Conservation (phyloP, 1,139 yeast genomes). For the Saccharomyces hybrid region DNA sequence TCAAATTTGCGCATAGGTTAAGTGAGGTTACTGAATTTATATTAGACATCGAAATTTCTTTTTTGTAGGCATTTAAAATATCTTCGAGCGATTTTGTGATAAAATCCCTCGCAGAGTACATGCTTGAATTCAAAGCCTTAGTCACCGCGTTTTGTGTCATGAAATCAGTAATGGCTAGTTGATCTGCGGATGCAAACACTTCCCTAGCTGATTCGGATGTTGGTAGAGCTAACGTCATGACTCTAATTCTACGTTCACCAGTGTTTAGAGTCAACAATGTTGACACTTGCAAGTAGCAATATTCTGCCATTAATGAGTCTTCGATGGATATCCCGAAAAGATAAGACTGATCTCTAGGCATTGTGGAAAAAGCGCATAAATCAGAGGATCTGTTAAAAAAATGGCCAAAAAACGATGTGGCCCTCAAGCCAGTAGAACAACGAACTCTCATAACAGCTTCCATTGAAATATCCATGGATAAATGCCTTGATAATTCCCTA, state of each 20-base stretch:
- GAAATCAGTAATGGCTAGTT: conserved; percentile 75
- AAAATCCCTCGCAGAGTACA: conserved; percentile 75
- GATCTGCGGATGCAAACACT: conserved; percentile 93
- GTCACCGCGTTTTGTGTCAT: conserved; percentile 83
- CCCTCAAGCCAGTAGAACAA: conserved; percentile 83
- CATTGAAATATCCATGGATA: conserved; percentile 81
- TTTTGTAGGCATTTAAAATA: conserved; percentile 70
- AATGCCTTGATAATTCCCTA: conserved; percentile 79
- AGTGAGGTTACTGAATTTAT: conserved; percentile 84
- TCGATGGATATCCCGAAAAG: conserved; percentile 80
- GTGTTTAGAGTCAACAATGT: conserved; percentile 78
- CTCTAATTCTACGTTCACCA: conserved; percentile 93
- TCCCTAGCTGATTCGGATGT: conserved; percentile 72
- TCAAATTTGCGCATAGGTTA: conserved; percentile 77
- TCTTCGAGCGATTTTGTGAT: conserved; percentile 62
- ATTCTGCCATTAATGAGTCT: conserved; percentile 73
- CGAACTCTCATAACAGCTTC: conserved; percentile 95
- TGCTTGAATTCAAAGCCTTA: conserved; percentile 56
- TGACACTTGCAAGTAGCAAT: conserved; percentile 83
- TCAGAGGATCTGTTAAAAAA: conserved; percentile 94
- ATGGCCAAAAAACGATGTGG: conserved; percentile 83
- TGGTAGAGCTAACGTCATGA: conserved; percentile 82
- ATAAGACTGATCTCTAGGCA: conserved; percentile 94
- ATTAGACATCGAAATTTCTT: conserved; percentile 86
- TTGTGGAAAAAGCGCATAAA: conserved; percentile 92